phyloP scores from a whole-genome alignment of 805 yeast genomes.

The Saccharomycopsis synnaedendra region DNA sequence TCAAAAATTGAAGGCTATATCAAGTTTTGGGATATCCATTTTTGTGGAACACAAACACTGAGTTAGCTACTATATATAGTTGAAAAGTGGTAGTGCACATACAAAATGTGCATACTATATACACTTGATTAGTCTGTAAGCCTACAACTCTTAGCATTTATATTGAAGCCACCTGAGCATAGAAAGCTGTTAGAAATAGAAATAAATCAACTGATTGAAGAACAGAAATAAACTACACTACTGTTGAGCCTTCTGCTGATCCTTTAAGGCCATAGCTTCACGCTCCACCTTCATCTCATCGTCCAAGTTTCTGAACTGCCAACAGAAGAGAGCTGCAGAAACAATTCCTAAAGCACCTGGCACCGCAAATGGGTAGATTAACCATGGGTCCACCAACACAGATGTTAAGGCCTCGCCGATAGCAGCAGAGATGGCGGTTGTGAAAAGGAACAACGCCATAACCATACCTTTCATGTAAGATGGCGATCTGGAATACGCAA shows the following conservation, averaged over 20 bases:
- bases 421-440: slow-evolving; percentile 12
- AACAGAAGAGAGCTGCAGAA: slow-evolving; percentile 24
- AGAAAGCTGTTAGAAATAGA: too few relatives aligned
- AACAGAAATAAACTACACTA: too few relatives aligned
- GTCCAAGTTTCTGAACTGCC: slow-evolving; percentile 29
- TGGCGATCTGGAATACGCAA: slow-evolving; percentile 43
- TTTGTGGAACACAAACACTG: too few relatives aligned
- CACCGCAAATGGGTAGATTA: slow-evolving; percentile 31
- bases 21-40: too few relatives aligned
- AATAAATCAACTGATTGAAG: too few relatives aligned
- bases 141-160: too few relatives aligned
- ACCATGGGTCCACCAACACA: slow-evolving; percentile 30
- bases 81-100: too few relatives aligned
- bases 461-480: slow-evolving; percentile 39
- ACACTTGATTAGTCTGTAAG: too few relatives aligned
- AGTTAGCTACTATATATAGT: too few relatives aligned
- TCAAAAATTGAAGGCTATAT: too few relatives aligned
- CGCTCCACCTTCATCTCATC: slow-evolving; percentile 27
- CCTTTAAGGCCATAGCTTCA: not conserved
- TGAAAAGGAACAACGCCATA: slow-evolving; percentile 27
- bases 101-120: too few relatives aligned
- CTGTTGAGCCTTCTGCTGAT: not conserved
- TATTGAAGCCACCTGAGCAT: too few relatives aligned
- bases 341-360: slow-evolving; percentile 27
- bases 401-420: slow-evolving; percentile 28